Evolutionary conservation across 148 eudicot species (phyloP), one percentile per base, ranked within the genome.

Genomic region (Rhododendron henanense): DNA sequence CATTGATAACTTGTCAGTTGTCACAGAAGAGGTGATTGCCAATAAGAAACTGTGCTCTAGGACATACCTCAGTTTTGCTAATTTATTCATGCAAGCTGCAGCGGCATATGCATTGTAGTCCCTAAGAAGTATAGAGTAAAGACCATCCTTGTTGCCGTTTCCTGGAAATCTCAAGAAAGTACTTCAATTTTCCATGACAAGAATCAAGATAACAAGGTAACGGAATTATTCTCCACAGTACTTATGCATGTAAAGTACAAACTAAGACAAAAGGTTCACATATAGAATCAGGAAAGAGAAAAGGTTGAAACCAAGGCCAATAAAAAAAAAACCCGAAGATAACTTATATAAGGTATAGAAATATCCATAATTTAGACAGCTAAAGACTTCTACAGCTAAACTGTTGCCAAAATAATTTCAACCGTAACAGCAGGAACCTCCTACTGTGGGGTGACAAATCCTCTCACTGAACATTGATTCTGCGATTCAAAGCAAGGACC

Each of bases 121-220:
- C 86, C 98, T 94, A 86, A 97, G 92, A 89, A 97, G 99, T 88
- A 97, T 93, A 7, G 99, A 93, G 86, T 93, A 97, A 78, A 97
- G 93, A n/a, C 99, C 99, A 88, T 91, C 95, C 89, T 95, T 97
- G 87, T 95, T 97, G 85, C 99, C 99, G 84, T 95, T 97, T 78
- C 99, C 99, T 97, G 90, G 76, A 75, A 39, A 37, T 14, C 19
- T 44, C 19, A 81, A 28, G 53, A 69, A 83, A 37, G 5, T 16
- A 16, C 3, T 28, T 16, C 2, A 4, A 21, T 48, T 82, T 81
- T 37, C 37, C 47, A 18, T 51, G 73, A 41, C 16, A 33, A 37
- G 5, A 51, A 81, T 53, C 16, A 73, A 21, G 67, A 55, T 73
- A 83, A 47, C 21, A 86, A 71, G 31, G 84, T 50, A 44, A 50